Evolutionary conservation across 176 grass and related monocot species (phyloP).

Genomic region (Ananas comosus): DNA sequence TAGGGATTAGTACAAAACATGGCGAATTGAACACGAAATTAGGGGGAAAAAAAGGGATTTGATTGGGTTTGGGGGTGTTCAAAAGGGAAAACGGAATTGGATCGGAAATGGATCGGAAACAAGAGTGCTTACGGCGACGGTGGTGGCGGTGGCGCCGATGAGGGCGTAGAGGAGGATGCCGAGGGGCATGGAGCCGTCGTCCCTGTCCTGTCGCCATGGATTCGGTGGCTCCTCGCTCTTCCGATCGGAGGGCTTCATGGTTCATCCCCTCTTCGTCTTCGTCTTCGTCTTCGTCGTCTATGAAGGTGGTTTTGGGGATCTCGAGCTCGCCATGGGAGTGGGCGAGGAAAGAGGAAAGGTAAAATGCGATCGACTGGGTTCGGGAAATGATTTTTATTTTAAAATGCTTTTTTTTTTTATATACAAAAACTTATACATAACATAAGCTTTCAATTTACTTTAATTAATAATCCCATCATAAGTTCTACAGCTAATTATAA

Average conservation of each 20-base stretch:
- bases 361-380: too few species aligned
- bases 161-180: slow-evolving; percentile 32
- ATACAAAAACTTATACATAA: too few species aligned
- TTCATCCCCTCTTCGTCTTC: neutral
- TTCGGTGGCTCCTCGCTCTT: neutral
- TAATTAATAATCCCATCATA: too few species aligned
- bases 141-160: slow-evolving; percentile 41
- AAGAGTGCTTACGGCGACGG: slow-evolving; percentile 24
- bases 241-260: slow-evolving; percentile 7
- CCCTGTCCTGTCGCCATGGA: neutral
- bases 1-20: too few species aligned
- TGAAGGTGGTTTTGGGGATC: neutral
- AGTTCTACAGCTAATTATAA: too few species aligned
- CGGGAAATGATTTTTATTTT: too few species aligned
- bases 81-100: neutral
- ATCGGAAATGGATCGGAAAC: neutral
- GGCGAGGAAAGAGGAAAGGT: neutral
- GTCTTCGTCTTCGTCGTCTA: neutral
- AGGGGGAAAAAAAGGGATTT: too few species aligned
- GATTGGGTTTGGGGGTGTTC: neutral
- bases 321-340: neutral
- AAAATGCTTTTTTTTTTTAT: too few species aligned
- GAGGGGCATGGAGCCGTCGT: slow-evolving; percentile 16
- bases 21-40: too few species aligned
- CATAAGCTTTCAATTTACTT: too few species aligned